phyloP scores from a whole-genome alignment of 2,329 filamentous ascomycete species.

The Aspergillus udagawae region DNA sequence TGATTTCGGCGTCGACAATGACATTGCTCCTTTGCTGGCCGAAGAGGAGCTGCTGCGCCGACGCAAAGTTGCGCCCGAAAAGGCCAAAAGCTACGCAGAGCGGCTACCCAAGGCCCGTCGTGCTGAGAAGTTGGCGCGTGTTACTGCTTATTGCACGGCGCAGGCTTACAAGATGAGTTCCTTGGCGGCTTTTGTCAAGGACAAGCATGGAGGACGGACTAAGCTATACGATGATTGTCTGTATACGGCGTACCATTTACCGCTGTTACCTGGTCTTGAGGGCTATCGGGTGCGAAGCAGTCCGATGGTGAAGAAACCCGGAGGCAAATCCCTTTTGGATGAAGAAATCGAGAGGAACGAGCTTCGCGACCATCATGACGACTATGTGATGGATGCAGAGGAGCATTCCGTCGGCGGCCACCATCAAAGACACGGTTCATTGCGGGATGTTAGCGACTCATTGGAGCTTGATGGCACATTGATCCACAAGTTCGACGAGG shows the following conservation, averaged over 20 bases:
- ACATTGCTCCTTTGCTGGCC: slow-evolving; percentile 46
- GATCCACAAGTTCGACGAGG: slow-evolving; percentile 7
- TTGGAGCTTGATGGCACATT: not conserved
- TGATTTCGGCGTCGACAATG: slow-evolving; percentile 56
- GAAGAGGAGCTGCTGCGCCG: slow-evolving; percentile 62
- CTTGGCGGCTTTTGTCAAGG: slow-evolving; percentile 83
- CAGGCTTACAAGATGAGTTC: slow-evolving; percentile 86
- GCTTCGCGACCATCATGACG: slow-evolving; percentile 80
- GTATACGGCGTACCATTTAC: slow-evolving; percentile 91
- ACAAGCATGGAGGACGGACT: slow-evolving; percentile 82
- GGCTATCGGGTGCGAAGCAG: slow-evolving; percentile 86
- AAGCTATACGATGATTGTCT: slow-evolving; percentile 98
- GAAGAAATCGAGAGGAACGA: slow-evolving; percentile 96
- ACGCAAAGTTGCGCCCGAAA: slow-evolving; percentile 45
- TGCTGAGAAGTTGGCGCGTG: slow-evolving; percentile 78
- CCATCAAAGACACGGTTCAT: slow-evolving; percentile 19
- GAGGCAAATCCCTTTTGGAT: slow-evolving; percentile 87
- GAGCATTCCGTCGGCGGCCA: slow-evolving; percentile 42
- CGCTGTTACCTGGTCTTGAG: slow-evolving; percentile 77
- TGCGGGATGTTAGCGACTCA: slow-evolving; percentile 7
- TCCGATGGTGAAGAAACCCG: slow-evolving; percentile 86
- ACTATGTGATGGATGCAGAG: slow-evolving; percentile 70
- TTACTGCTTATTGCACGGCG: slow-evolving; percentile 95
- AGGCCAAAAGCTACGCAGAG: slow-evolving; percentile 88
- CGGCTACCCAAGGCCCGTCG: slow-evolving; percentile 82